Evolutionary conservation across 2,329 filamentous ascomycete species (phyloP).

Genomic region (Keithomyces neogunnii): DNA sequence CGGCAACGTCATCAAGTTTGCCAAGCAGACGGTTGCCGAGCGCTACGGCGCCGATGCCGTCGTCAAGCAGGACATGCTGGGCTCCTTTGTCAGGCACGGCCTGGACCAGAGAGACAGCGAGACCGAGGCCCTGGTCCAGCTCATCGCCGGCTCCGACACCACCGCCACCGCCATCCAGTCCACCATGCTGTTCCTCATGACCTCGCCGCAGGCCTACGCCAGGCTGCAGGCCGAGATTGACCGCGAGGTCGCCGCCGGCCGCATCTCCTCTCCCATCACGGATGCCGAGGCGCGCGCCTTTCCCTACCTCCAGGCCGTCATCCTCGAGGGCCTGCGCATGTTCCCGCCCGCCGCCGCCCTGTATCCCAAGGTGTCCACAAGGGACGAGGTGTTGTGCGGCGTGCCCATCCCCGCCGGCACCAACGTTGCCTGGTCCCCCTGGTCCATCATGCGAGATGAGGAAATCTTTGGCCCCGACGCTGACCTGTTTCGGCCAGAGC

Average conservation of each 20-base stretch:
- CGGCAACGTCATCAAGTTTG: conserved; percentile 3
- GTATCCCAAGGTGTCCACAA: conserved; percentile 14
- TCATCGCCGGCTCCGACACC: conserved; percentile 13
- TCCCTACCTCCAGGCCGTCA: conserved; percentile 35
- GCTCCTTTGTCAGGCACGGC: neutral
- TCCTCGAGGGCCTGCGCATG: conserved; percentile 33
- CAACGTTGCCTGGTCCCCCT: conserved; percentile 1
- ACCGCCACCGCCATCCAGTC: conserved; percentile 38
- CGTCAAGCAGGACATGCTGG: conserved; percentile 3
- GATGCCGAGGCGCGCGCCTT: conserved; percentile 28
- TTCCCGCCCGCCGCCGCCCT: conserved; percentile 18
- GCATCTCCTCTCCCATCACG: conserved; percentile 18
- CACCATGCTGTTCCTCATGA: conserved; percentile 39
- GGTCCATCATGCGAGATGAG: neutral
- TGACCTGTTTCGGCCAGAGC: neutral
- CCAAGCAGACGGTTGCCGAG: neutral
- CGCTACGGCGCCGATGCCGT: neutral
- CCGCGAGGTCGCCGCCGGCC: conserved; percentile 9
- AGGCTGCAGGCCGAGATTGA: conserved; percentile 28
- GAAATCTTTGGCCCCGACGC: neutral
- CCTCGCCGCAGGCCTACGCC: conserved; percentile 32
- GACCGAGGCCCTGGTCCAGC: conserved; percentile 1
- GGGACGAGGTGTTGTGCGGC: neutral
- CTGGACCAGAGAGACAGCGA: neutral
- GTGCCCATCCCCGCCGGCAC: conserved; percentile 1